A percentile compares a stretch with the other conserved stretches of the same genome.
Conservation (phyloP, 176 grass and related monocot species). For the Carex pumila region DNA sequence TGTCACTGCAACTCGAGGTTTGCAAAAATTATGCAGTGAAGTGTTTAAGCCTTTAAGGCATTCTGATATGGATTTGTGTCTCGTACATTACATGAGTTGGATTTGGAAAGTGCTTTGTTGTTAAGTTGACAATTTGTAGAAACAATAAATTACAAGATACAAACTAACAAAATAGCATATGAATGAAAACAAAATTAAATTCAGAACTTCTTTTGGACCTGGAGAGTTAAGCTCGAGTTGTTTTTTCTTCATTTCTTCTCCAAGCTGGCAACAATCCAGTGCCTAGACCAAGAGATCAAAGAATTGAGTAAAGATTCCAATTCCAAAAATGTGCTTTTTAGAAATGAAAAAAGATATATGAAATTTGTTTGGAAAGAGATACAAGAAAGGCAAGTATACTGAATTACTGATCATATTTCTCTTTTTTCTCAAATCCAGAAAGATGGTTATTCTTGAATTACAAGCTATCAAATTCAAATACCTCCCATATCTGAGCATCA, state of each 20-base stretch:
- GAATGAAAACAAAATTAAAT: neutral
- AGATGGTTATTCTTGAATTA: neutral
- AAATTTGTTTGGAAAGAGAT: neutral
- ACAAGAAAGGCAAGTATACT: neutral
- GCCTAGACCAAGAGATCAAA: constrained; percentile 31
- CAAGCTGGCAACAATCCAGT: constrained; percentile 66
- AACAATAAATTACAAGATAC: neutral
- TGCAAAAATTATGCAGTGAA: neutral
- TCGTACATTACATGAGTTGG: neutral
- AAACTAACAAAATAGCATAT: neutral
- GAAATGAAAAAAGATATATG: neutral
- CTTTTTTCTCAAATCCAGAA: too few species aligned
- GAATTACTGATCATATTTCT: too few species aligned
- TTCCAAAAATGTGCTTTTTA: neutral
- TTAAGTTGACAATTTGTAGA: neutral
- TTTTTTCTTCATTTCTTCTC: constrained; percentile 67
- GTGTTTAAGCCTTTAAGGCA: neutral
- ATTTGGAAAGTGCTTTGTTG: neutral
- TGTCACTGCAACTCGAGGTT: constrained; percentile 36
- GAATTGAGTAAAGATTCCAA: neutral
- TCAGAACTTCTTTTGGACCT: constrained; percentile 31
- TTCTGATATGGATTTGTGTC: neutral
- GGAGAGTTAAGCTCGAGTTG: constrained; percentile 55
- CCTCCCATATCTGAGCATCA: constrained; percentile 45
- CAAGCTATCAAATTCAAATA: neutral